Percentiles rank a stretch among this genome's conserved stretches.
Evolutionary conservation across 192 early-diverging fungal genomes (phyloP).

Genomic region (Backusella tuberculispora): DNA sequence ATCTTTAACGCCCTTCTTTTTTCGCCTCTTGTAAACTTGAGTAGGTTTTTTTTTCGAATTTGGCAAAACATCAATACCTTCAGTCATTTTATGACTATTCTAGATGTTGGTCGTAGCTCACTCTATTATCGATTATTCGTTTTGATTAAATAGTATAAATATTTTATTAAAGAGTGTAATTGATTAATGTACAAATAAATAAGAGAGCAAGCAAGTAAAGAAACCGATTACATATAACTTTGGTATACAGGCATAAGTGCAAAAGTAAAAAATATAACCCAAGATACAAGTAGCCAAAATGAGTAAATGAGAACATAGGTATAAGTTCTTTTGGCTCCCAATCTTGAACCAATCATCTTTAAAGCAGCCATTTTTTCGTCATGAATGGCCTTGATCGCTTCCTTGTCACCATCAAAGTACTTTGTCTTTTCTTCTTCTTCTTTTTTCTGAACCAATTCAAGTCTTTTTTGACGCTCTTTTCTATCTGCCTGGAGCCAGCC

Average conservation of each 20-base stretch:
- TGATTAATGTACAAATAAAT: slow-evolving; percentile 1
- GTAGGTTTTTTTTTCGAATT: too few relatives aligned
- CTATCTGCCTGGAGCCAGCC: slow-evolving; percentile 38
- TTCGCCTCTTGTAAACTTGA: too few relatives aligned
- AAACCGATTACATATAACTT: slow-evolving; percentile 11
- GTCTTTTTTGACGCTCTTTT: slow-evolving; percentile 25
- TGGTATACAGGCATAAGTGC: slow-evolving; percentile 41
- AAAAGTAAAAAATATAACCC: slow-evolving; percentile 39
- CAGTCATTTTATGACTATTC: too few relatives aligned
- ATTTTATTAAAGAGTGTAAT: neutral
- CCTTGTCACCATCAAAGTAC: neutral
- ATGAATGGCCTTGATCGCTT: neutral
- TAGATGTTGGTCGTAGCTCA: too few relatives aligned
- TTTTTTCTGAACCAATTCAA: slow-evolving; percentile 8
- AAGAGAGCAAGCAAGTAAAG: neutral
- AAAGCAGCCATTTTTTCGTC: slow-evolving; percentile 20
- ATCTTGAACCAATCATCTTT: slow-evolving; percentile 24
- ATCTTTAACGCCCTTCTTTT: too few relatives aligned
- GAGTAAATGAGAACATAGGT: slow-evolving; percentile 27
- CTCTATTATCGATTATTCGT: too few relatives aligned
- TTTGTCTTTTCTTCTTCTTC: slow-evolving; percentile 16
- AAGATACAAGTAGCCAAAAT: slow-evolving; percentile 36
- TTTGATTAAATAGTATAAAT: too few relatives aligned
- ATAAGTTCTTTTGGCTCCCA: slow-evolving; percentile 23
- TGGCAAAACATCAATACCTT: too few relatives aligned